Base-by-base conservation (phyloP, 768 basidiomycete species). In the Lentinula boryana region DNA sequence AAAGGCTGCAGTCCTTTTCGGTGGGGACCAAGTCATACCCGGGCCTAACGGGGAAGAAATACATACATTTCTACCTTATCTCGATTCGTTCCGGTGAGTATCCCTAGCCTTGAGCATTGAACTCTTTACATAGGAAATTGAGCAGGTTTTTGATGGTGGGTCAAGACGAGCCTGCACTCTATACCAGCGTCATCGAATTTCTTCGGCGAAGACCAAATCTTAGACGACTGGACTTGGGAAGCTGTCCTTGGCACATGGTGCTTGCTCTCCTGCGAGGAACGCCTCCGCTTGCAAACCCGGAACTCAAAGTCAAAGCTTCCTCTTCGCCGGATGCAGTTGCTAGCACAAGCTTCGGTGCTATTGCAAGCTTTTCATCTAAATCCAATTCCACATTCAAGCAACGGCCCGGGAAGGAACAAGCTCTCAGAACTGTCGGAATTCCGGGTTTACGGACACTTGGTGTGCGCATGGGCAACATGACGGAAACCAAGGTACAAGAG, bases 231-330 rank as follows among this genome's bases (percentile, higher is more conserved):
- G 86, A 88, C 70, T 73, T 88, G 36, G 86, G 86, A 2, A 77
- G 71, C 60, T 89, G 86, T 67, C 86, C 86, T 2, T 87, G 83
- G 83, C 86, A 86, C 31, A 71, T 87, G 23, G 80, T 36, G 32
- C 23, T n/a, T 18, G 44, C 44, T 31, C 48, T 58, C 12, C 13
- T 58, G 18, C 31, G 57, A 38, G 57, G 48, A 6, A 38, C 44
- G 27, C 32, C 46, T 49, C 44, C 44, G 16, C 18, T n/a, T 31
- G 6, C 6, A 16, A 31, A 49, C 9, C 8, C 44, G 7, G 57
- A 49, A 53, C 13, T 13, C 12, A 9, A 53, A 10, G 5, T 12
- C 7, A 15, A 33, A 35, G 32, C 36, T 32, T 21, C 15, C 16
- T 38, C 51, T 8, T 10, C 18, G 32, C 5, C 32, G 31, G 41